phyloP scores from a whole-genome alignment of 495 filamentous ascomycete genomes.

The Podospora pseudocomata region DNA sequence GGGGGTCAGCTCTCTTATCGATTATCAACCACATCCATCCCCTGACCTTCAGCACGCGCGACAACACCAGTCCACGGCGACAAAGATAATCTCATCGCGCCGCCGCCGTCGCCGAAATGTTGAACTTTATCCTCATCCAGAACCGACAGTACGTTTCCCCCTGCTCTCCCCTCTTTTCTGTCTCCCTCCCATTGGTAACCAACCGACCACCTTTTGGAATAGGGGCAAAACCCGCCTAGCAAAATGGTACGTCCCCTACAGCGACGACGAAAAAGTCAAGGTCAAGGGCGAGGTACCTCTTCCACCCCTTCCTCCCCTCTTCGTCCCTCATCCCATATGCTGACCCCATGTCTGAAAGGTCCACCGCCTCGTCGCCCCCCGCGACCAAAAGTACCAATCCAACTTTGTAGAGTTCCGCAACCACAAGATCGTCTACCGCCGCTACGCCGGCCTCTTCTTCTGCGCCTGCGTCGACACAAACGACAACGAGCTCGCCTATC shows the following conservation, averaged over 20 bases:
- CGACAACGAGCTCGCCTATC: constrained; percentile 95
- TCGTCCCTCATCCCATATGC: background rate
- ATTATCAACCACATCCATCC: background rate
- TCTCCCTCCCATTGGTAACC: background rate
- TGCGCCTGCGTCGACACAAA: constrained; percentile 98
- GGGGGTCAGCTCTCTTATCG: background rate
- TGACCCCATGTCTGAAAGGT: constrained; percentile 50
- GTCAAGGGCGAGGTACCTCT: constrained; percentile 75
- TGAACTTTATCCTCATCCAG: constrained; percentile 95
- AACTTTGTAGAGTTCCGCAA: constrained; percentile 97
- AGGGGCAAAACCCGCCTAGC: constrained; percentile 98
- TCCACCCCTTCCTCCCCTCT: background rate
- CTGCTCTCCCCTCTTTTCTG: background rate
- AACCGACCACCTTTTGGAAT: constrained; percentile 8
- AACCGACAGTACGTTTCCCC: constrained; percentile 73
- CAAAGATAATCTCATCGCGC: background rate
- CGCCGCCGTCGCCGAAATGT: constrained; percentile 41
- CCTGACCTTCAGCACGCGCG: background rate
- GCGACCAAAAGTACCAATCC: constrained; percentile 98
- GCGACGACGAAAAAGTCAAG: constrained; percentile 94
- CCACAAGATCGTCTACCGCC: constrained; percentile 91
- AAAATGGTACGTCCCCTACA: constrained; percentile 98
- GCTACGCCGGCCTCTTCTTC: constrained; percentile 97
- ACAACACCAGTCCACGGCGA: constrained; percentile 6
- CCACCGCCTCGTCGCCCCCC: constrained; percentile 93